Base-by-base conservation (phyloP, 305 asterid species). In the Solanum hybrid region DNA sequence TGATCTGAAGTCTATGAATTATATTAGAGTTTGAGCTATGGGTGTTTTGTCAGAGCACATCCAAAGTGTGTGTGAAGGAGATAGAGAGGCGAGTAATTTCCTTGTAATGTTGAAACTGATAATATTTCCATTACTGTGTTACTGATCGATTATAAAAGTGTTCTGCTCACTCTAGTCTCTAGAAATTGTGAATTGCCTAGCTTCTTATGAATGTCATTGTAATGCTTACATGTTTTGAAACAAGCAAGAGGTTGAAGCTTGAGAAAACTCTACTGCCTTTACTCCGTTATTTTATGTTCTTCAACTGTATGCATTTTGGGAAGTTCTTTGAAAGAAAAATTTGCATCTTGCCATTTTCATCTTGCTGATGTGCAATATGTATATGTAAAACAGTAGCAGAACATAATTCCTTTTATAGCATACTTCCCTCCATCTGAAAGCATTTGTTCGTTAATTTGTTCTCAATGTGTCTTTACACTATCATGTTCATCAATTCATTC, bases 191-290 rank as follows among this genome's bases (percentile, higher is more conserved):
- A 81, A 81, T 57, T 38, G 86, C 34, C 20, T 39, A 38, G 65
- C 86, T 81, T 81, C 86, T 81, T 82, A 45, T 83, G 87, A 45
- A 83, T 83, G 87, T 27, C 73, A 83, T 83, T 83, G 87, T 83
- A 83, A 41, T 83, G 38, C 73, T 27, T 27, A 83, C 37, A 27
- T 27, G 38, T 83, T 83, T 83, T 83, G 37, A 5, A 41, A 83
- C 61, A 45, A 27, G 36, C 87, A 8, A 82, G 14, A 41, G 26
- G 6, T 41, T 83, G 38, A 83, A 83, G 87, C 87, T 83, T 83
- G 73, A 41, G 73, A 29, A 41, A 83, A 83, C 36, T 41, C 38
- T 41, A 83, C 73, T 41, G 27, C 22, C 36, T 26, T 81, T 83
- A 45, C 27, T 41, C 33, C 29, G 73, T 45, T 83, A 83, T 45